Evolutionary conservation across 768 basidiomycete species (phyloP).

Genomic region (Psilocybe azurescens): DNA sequence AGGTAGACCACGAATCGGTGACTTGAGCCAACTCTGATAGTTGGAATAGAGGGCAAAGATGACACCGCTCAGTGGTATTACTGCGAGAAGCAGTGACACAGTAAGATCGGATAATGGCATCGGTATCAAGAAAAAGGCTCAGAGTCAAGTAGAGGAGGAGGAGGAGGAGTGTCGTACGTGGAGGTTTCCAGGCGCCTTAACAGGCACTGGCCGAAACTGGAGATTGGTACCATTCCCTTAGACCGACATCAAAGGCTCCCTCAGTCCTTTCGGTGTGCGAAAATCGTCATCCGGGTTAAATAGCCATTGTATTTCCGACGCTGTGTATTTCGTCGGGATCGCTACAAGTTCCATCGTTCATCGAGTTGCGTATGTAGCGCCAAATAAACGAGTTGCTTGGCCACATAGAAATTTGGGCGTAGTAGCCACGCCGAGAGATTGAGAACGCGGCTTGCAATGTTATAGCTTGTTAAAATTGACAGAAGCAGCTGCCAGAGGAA

Average conservation of each 20-base stretch:
- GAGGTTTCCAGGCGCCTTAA: background rate
- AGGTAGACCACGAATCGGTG: conserved; percentile 17
- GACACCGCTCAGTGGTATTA: conserved; percentile 16
- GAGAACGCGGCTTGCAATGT: too few species aligned
- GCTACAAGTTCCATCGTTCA: background rate
- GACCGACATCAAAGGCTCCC: background rate
- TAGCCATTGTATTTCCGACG: background rate
- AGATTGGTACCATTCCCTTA: background rate
- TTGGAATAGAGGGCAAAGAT: conserved; percentile 19
- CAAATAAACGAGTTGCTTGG: too few species aligned
- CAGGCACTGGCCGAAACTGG: background rate
- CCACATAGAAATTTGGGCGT: too few species aligned
- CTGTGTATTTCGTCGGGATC: background rate
- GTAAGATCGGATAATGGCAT: conserved; percentile 19
- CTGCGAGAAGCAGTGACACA: conserved; percentile 19
- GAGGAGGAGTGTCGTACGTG: background rate
- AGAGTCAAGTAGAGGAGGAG: background rate
- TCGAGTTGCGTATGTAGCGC: too few species aligned
- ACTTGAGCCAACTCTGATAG: conserved; percentile 18
- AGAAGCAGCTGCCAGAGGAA: too few species aligned
- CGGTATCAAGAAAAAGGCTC: background rate
- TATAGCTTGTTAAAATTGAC: too few species aligned
- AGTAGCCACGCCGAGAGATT: too few species aligned
- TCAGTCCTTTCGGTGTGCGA: background rate
- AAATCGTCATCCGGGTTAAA: background rate